Evolutionary conservation across 371 early-diverging fungal species (phyloP), one percentile per base, ranked within the genome.

Genomic region (Rhizopus stolonifer): DNA sequence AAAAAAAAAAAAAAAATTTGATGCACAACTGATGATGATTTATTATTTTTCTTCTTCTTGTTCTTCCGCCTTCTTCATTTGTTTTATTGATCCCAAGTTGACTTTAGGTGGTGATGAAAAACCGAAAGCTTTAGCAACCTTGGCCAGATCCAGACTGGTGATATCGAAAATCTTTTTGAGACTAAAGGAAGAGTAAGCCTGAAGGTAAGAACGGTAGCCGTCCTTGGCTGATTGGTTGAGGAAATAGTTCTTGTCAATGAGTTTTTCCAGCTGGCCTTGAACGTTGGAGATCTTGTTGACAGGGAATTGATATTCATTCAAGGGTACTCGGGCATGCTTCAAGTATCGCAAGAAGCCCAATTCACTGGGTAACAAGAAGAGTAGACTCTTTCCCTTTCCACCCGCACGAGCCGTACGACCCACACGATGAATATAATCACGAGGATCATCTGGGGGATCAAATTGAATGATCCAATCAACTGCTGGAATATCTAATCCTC

Each of bases 391-490:
- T 38, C 99, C 99, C 39, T 82, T 70, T 38, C 90, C 85, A 42
- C 94, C 94, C 1, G 94, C 38, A 65, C 99, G 87, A 6, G 99
- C 99, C 2, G 99, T 99, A 58, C 99, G 87, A 19, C 99, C 99
- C 19, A 98, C 97, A 61, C 99, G 89, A 69, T 99, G 99, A 59
- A 98, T 96, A 70, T 99, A 99, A 65, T 98, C 96, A 70, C 87
- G 86, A 49, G 94, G 93, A 79, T 94, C 98, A 89, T 95, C 93
- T 61, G 99, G 99, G 15, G 98, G 93, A 74, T 99, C 99, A 70
- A 86, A 99, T 72, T 99, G 99, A 56, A 99, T 89, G 59, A 99
- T 95, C 92, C 95, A 93, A 67, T 98, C 98, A 14, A 99, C 98
- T 11, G 90, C 86, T 25, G 98, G 94, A 59, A 99, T 95, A 76